Evolutionary conservation across 352 stramenopile species (phyloP), one percentile per base, ranked within the genome.

Genomic region (Phytopythium aichiense): DNA sequence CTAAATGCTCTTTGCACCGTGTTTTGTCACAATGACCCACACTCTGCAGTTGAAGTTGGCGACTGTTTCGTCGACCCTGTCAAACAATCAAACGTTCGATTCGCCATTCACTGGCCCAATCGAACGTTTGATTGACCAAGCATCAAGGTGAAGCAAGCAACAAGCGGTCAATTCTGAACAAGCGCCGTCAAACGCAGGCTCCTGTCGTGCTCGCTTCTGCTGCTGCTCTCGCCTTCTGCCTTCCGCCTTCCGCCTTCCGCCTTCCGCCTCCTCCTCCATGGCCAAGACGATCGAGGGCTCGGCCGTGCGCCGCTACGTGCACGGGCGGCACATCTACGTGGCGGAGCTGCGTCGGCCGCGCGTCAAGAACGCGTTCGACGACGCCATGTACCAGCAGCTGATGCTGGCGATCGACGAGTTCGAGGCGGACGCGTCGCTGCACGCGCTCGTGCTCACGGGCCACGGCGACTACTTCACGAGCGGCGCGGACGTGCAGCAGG

Each of bases 381-480:
- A 94, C 59, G 77, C 81, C 23, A 56, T 97, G 65, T 98, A 97
- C 75, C 33, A 84, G 58, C 81, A 97, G 65, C 67, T 97, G 35
- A 88, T 87, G 31, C 67, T 80, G 38, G 73, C 87, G 35, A 73
- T 98, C 50, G 59, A 86, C 22, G 68, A 78, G 60, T 87, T 81
- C 55, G 80, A 85, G 46, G 69, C 62, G 6, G 77, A 97, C 71
- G 62, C 72, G 9, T 66, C 69, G 16, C 76, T 98, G 16, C 72
- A 92, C 22, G 88, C 78, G 33, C 75, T 98, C 40, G 77, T 98
- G 53, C 74, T 98, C 64, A 98, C 94, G 22, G 92, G 92, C 51
- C 69, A 84, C 38, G 94, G 92, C 28, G 77, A 95, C 54, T 98
- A 96, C 70, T 98, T 98, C 65, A 94, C 88, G 28, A 95, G 85